A percentile compares a stretch with the other conserved stretches of the same genome.
phyloP scores from a whole-genome alignment of 306 rosid genomes.

The Citrullus mucosospermus region DNA sequence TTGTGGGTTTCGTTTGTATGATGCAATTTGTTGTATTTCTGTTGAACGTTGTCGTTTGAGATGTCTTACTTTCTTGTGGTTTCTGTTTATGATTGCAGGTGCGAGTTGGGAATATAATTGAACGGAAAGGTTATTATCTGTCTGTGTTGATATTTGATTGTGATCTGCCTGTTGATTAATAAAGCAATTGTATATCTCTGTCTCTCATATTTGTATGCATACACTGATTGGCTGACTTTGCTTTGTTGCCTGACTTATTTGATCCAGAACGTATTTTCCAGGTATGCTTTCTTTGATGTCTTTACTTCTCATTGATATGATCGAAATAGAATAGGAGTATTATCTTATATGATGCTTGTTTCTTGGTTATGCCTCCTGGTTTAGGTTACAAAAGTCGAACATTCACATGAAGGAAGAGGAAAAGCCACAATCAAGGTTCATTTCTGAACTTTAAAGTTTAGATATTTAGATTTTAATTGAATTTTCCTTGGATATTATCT shows the following conservation, averaged over 20 bases:
- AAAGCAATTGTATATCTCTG: neutral
- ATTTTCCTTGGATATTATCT: neutral
- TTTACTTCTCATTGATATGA: neutral
- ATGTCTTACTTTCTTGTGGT: neutral
- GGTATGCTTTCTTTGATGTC: constrained; percentile 21
- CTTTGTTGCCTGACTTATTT: constrained; percentile 12
- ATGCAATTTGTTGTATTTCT: neutral
- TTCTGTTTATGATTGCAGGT: constrained; percentile 31
- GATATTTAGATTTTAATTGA: neutral
- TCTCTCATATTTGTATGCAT: neutral
- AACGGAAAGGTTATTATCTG: constrained; percentile 45
- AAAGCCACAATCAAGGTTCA: constrained; percentile 86
- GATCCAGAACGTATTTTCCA: constrained; percentile 65
- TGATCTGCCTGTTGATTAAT: neutral
- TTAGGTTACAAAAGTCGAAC: constrained; percentile 82
- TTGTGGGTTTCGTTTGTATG: neutral
- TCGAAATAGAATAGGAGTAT: neutral
- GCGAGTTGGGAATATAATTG: constrained; percentile 64
- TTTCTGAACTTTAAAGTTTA: constrained; percentile 4
- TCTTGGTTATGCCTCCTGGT: neutral
- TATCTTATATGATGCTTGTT: neutral
- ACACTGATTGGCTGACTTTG: constrained; percentile 14
- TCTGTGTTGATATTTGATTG: neutral
- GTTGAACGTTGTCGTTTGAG: neutral
- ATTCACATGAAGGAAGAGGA: constrained; percentile 96